Conservation (phyloP, 805 yeast species). For the Ogataea glucozyma region DNA sequence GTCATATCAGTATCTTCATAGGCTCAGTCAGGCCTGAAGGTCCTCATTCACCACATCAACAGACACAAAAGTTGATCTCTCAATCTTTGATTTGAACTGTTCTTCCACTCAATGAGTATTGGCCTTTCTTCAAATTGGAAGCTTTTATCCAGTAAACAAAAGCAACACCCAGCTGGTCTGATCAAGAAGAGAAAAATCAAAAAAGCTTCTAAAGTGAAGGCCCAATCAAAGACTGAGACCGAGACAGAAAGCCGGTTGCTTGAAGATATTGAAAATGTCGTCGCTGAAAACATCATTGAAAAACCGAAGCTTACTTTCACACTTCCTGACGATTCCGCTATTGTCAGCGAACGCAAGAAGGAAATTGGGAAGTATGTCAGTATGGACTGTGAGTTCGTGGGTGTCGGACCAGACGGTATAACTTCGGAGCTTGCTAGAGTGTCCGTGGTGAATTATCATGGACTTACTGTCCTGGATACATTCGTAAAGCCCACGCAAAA, state of each 20-base stretch:
- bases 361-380: conserved; percentile 74
- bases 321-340: conserved; percentile 10
- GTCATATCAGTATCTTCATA: too few relatives aligned
- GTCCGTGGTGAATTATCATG: conserved; percentile 81
- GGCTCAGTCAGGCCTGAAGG: too few relatives aligned
- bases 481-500: conserved; percentile 73
- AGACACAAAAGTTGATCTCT: too few relatives aligned
- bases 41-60: too few relatives aligned
- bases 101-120: conserved; percentile 11
- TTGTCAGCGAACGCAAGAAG: conserved; percentile 26
- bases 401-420: conserved; percentile 73
- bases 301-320: background rate
- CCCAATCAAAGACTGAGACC: background rate
- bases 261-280: background rate
- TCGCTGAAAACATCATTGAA: background rate
- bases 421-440: conserved; percentile 81
- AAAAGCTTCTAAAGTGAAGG: background rate
- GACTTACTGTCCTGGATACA: conserved; percentile 66
- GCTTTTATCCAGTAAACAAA: conserved; percentile 17
- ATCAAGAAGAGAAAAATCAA: conserved; percentile 2
- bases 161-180: background rate
- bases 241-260: background rate
- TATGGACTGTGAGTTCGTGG: conserved; percentile 94
- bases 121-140: conserved; percentile 28
- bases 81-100: too few relatives aligned